These are phyloP conservation scores for Colletotrichum sp. DNA, from an alignment of 2,329 filamentous ascomycete species.

Conservation along the genomic window DNA sequence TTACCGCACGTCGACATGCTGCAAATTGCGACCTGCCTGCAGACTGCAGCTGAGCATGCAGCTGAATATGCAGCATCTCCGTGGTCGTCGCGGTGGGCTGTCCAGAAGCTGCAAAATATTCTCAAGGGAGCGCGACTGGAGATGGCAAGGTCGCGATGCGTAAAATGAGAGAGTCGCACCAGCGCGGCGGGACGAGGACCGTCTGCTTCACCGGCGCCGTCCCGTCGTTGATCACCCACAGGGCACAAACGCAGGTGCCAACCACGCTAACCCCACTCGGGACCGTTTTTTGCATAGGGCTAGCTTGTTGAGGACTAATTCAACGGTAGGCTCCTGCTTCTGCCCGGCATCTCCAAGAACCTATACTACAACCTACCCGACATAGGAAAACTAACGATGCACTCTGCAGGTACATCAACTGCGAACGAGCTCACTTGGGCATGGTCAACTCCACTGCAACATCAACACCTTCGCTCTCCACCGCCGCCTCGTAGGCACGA, in stretches of 20 bases:
- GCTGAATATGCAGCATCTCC: not conserved
- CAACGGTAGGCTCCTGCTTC: not conserved
- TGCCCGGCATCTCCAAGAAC: not conserved
- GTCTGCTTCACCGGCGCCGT: not conserved
- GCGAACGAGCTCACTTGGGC: not conserved
- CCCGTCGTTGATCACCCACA: not conserved
- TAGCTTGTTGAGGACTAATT: not conserved
- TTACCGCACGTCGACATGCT: not conserved
- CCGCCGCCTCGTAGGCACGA: not conserved
- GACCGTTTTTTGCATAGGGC: not conserved
- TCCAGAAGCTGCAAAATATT: not conserved
- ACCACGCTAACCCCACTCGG: not conserved
- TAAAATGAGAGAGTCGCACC: slow-evolving; percentile 5
- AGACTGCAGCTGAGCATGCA: not conserved
- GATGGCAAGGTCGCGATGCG: not conserved
- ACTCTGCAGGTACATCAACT: not conserved
- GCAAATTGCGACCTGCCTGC: not conserved
- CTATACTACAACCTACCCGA: not conserved
- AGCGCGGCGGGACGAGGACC: slow-evolving; percentile 1
- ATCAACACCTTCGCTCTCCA: not conserved
- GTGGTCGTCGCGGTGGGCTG: not conserved
- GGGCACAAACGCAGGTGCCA: not conserved
- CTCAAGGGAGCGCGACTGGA: not conserved
- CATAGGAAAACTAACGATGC: not conserved
- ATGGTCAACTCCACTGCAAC: not conserved